These are phyloP conservation scores for Calocybe gambosa DNA, from an alignment of 1,284 basidiomycete species.

Conservation along the genomic window DNA sequence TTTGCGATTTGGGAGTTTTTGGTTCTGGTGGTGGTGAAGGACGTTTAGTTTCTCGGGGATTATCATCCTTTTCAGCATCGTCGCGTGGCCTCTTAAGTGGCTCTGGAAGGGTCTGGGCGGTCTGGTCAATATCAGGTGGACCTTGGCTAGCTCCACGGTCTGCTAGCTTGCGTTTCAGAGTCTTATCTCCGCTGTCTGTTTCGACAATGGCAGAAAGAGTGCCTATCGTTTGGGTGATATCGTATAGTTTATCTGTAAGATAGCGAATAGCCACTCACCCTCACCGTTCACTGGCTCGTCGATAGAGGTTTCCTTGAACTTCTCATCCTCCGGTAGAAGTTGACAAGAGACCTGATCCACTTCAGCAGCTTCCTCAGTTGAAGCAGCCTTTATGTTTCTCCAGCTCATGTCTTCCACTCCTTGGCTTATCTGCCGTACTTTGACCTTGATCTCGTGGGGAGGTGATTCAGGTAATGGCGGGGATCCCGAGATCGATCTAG, in stretches of 20 bases:
- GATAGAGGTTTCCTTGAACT: constrained; percentile 7
- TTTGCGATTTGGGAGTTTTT: constrained; percentile 27
- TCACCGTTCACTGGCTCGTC: constrained; percentile 12
- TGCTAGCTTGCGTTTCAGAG: constrained; percentile 58
- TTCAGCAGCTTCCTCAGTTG: constrained; percentile 22
- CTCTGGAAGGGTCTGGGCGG: constrained; percentile 23
- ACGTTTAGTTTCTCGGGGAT: constrained; percentile 56
- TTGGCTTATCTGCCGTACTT: constrained; percentile 70
- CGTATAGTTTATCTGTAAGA: constrained; percentile 1
- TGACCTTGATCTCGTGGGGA: constrained; percentile 65
- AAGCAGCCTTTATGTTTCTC: constrained; percentile 40
- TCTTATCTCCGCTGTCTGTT: constrained; percentile 46
- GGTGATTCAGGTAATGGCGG: constrained; percentile 52
- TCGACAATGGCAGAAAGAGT: constrained; percentile 17
- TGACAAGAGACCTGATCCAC: constrained; percentile 13
- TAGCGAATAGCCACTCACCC: constrained; percentile 9
- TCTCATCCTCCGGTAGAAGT: constrained; percentile 8
- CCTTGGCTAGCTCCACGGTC: constrained; percentile 53
- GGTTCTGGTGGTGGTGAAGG: constrained; percentile 63
- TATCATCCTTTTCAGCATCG: constrained; percentile 49
- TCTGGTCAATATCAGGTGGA: constrained; percentile 33
- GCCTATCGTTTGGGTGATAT: constrained; percentile 1
- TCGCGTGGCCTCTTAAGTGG: constrained; percentile 47
- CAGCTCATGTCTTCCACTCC: constrained; percentile 71
- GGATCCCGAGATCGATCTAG: constrained; percentile 29